Evolutionary conservation across 2,329 filamentous ascomycete genomes (phyloP).

Genomic region (Dactylonectria estremocensis): DNA sequence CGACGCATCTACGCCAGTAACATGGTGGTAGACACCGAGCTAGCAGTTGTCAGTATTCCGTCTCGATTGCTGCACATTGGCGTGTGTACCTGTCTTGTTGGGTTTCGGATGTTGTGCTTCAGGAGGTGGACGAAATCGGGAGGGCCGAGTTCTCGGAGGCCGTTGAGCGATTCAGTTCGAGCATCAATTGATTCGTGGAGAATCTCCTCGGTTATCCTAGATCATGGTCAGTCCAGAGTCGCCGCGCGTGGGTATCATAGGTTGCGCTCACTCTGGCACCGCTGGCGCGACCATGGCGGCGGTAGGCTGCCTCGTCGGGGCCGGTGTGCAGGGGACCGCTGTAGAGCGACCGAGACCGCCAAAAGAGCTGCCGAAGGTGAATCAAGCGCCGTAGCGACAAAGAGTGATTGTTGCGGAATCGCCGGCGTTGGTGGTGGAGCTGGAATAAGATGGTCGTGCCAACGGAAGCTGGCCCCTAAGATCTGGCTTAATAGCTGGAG

Average conservation of each 20-base stretch:
- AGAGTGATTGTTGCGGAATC: slow-evolving; percentile 30
- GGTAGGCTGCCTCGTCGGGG: slow-evolving; percentile 37
- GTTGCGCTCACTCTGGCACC: slow-evolving; percentile 77
- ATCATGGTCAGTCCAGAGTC: slow-evolving; percentile 41
- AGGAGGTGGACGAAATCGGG: slow-evolving; percentile 96
- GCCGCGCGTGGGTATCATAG: slow-evolving; percentile 19
- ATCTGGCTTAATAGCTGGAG: slow-evolving; percentile 51
- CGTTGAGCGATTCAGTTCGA: slow-evolving; percentile 88
- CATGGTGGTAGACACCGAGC: slow-evolving; percentile 97
- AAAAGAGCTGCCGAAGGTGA: slow-evolving; percentile 14
- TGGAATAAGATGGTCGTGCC: slow-evolving; percentile 38
- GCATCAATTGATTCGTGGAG: slow-evolving; percentile 93
- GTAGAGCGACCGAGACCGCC: slow-evolving; percentile 12
- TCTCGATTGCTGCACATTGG: slow-evolving; percentile 33
- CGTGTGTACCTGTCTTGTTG: slow-evolving; percentile 67
- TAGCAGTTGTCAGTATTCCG: slow-evolving; percentile 56
- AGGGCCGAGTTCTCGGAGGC: slow-evolving; percentile 92
- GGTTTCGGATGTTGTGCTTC: slow-evolving; percentile 76
- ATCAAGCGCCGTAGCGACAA: slow-evolving; percentile 15
- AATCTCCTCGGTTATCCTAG: slow-evolving; percentile 93
- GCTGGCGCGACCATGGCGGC: slow-evolving; percentile 79
- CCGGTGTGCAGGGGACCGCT: slow-evolving; percentile 25
- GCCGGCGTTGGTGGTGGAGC: slow-evolving; percentile 39
- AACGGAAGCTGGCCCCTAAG: slow-evolving; percentile 47
- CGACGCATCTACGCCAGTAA: slow-evolving; percentile 96